Conservation (phyloP, 140 eudicot genomes). For the Erigeron philadelphicus region DNA sequence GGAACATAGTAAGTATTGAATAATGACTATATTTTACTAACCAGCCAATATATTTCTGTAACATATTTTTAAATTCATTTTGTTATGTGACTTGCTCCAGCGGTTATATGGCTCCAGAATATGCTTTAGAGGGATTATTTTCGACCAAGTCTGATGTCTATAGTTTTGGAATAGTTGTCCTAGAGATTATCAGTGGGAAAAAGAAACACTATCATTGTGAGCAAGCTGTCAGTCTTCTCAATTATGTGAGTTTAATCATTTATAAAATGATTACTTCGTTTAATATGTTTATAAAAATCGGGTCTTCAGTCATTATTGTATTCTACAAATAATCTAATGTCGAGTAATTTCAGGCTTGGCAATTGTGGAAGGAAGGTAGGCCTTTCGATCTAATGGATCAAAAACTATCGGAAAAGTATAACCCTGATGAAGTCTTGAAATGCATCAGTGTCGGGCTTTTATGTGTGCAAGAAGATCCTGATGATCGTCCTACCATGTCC, state of each 20-base stretch:
- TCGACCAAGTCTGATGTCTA: constrained; percentile 49
- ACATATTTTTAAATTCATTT: background rate
- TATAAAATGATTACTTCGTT: background rate
- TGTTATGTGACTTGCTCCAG: constrained; percentile 26
- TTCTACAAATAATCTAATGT: constrained; percentile 2
- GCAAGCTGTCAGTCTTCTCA: constrained; percentile 40
- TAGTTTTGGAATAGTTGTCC: constrained; percentile 49
- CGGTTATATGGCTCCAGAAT: constrained; percentile 59
- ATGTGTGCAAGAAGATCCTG: constrained; percentile 65
- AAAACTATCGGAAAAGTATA: constrained; percentile 27
- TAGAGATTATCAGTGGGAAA: constrained; percentile 48
- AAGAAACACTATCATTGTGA: constrained; percentile 32
- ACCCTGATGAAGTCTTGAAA: constrained; percentile 37
- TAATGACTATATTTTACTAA: background rate
- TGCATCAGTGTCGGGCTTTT: constrained; percentile 50
- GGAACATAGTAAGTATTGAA: constrained; percentile 45
- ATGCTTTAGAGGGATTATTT: constrained; percentile 43
- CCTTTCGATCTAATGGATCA: constrained; percentile 40
- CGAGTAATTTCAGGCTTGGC: constrained; percentile 45
- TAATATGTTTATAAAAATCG: too few relatives aligned
- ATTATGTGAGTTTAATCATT: constrained; percentile 36
- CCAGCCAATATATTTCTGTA: background rate
- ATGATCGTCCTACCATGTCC: constrained; percentile 59
- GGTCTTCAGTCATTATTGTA: background rate
- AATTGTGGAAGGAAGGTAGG: constrained; percentile 43